Evolutionary conservation across 2,329 filamentous ascomycete genomes (phyloP).

Genomic region (Sarocladium strictum): DNA sequence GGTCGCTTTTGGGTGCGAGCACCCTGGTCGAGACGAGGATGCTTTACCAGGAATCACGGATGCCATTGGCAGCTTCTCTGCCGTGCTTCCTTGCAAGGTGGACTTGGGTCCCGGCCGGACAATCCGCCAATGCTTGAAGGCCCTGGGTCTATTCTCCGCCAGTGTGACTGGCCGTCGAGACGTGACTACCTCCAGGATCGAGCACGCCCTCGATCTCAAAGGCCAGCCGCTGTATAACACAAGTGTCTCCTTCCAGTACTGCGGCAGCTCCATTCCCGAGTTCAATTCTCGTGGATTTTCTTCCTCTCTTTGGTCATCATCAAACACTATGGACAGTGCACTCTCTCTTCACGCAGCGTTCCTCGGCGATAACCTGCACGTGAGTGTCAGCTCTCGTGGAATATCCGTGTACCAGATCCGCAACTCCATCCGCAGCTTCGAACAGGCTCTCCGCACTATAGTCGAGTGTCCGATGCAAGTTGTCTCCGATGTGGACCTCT

Average conservation of each 20-base stretch:
- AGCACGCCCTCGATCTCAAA: constrained; percentile 38
- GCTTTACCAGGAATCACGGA: constrained; percentile 33
- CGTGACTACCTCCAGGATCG: constrained; percentile 38
- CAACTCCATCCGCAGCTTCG: constrained; percentile 47
- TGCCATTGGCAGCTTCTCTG: constrained; percentile 42
- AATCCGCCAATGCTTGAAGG: constrained; percentile 25
- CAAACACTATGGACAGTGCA: constrained; percentile 38
- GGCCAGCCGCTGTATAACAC: constrained; percentile 44
- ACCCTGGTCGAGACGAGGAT: constrained; percentile 37
- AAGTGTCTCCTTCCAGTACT: constrained; percentile 34
- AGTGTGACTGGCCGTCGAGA: constrained; percentile 31
- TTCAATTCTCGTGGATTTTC: constrained; percentile 7
- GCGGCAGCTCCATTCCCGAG: not conserved
- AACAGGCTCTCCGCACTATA: constrained; percentile 42
- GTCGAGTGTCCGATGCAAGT: constrained; percentile 33
- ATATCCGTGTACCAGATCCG: constrained; percentile 36
- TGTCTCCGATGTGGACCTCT: constrained; percentile 43
- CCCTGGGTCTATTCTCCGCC: constrained; percentile 22
- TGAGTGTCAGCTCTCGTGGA: constrained; percentile 38
- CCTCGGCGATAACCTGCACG: constrained; percentile 31
- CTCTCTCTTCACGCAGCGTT: constrained; percentile 40
- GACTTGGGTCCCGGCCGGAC: constrained; percentile 26
- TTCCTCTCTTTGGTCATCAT: constrained; percentile 15
- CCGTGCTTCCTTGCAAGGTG: constrained; percentile 27
- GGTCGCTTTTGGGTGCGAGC: constrained; percentile 49